Evolutionary conservation across 73 alveolate genomes (phyloP), one percentile per base, ranked within the genome.

Genomic region (Strombidium stylifer): DNA sequence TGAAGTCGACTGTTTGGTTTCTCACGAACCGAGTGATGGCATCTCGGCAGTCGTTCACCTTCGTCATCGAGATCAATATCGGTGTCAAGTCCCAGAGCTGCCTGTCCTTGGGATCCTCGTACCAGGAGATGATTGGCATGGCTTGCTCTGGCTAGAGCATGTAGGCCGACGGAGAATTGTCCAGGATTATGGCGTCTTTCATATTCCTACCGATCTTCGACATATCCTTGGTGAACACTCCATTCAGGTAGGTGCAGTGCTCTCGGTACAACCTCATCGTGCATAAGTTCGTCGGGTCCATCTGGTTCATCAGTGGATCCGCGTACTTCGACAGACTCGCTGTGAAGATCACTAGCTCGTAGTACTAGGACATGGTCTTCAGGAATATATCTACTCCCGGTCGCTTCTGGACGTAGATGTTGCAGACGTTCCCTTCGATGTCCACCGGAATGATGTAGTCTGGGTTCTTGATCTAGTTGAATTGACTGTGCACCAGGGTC

Each of bases 111-210:
- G 32, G 52, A 30, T 73, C 79, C 21, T 73, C 77, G 44, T 60
- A 73, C 86, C 86, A 73, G 8, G 78, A 60, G 25, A 66, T 41
- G 23, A 77, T 84, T 20, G 94, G 94, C 49, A 84, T 58, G 30
- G 86, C 94, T 51, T 76, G 61, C 57, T 77, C 85, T 16, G 88
- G 94, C 41, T 84, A 81, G 60, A 84, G 73, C 36, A 88, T 88
- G 34, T 78, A 84, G 66, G 90, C 69, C 2, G 83, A 27, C 2
- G 86, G 85, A 44, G 85, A 62, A 59, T 87, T 87, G 65, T 87
- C 96, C 7, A 87, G 61, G 67, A 87, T 87, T 32, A 87, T 87
- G 35, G 84, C 75, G 74, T 93, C 95, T 78, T 82, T 62, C 73
- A 93, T 81, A 40, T 81, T 73, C 7, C 98, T 71, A 24, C 83